These are phyloP conservation scores for Fusarium goolgardi DNA, from an alignment of 2,329 filamentous ascomycete genomes.

Conservation along the genomic window DNA sequence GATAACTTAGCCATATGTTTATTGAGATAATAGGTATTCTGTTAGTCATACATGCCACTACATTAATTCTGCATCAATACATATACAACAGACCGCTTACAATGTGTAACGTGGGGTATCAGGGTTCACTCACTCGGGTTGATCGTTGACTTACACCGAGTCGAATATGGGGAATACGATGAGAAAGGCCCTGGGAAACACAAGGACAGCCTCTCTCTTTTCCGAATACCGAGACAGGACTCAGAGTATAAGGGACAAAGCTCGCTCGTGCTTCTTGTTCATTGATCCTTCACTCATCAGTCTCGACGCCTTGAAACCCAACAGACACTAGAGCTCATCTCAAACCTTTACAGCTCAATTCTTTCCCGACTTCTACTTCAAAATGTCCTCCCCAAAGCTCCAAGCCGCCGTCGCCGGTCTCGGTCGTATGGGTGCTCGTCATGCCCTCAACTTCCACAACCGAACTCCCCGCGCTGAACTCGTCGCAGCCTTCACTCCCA, in stretches of 20 bases:
- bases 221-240: not conserved
- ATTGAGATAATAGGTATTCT: not conserved
- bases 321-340: not conserved
- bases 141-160: not conserved
- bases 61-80: not conserved
- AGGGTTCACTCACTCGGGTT: slow-evolving; percentile 8
- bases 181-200: not conserved
- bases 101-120: not conserved
- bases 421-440: slow-evolving; percentile 46
- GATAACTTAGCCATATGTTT: not conserved
- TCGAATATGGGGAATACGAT: not conserved
- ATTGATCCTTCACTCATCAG: slow-evolving; percentile 1
- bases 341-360: not conserved
- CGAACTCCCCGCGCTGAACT: slow-evolving; percentile 43
- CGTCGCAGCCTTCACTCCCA: slow-evolving; percentile 45
- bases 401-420: slow-evolving; percentile 44
- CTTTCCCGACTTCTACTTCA: not conserved
- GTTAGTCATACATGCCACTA: not conserved
- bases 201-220: not conserved
- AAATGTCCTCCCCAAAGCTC: slow-evolving; percentile 43
- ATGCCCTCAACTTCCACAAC: slow-evolving; percentile 46
- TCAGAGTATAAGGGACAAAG: slow-evolving; percentile 30
- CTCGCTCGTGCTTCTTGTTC: slow-evolving; percentile 9
- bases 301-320: not conserved
- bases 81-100: not conserved